phyloP scores from a whole-genome alignment of 495 filamentous ascomycete species.

The Rhypophila decipiens region DNA sequence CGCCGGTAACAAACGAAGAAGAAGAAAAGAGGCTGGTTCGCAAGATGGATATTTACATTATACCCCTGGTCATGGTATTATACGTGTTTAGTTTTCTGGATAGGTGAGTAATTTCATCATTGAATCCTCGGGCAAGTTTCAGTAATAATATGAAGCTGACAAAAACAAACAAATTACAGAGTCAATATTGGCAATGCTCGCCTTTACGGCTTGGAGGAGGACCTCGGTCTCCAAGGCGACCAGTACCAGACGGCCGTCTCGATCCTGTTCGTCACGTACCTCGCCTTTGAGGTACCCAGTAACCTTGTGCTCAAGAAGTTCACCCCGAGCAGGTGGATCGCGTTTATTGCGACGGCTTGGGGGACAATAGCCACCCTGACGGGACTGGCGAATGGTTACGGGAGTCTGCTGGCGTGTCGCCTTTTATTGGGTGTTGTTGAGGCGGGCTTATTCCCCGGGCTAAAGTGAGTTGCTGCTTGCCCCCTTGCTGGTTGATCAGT shows the following conservation, averaged over 20 bases:
- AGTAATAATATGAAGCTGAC: too few relatives aligned
- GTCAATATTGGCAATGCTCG: constrained; percentile 77
- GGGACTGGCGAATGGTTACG: constrained; percentile 57
- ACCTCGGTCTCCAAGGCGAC: constrained; percentile 53
- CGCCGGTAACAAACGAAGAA: background rate
- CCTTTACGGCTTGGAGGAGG: constrained; percentile 61
- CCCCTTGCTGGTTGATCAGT: background rate
- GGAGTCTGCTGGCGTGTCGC: constrained; percentile 41
- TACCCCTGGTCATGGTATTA: constrained; percentile 32
- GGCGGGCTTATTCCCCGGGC: constrained; percentile 65
- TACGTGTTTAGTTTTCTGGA: constrained; percentile 40
- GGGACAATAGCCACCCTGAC: constrained; percentile 65
- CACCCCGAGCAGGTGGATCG: constrained; percentile 61
- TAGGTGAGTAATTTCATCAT: constrained; percentile 4
- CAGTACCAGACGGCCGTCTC: constrained; percentile 67
- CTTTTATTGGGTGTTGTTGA: constrained; percentile 59
- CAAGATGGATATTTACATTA: constrained; percentile 31
- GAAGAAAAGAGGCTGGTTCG: constrained; percentile 29
- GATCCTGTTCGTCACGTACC: constrained; percentile 67
- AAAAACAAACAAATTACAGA: constrained; percentile 21
- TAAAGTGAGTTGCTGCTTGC: constrained; percentile 16
- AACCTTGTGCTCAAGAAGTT: constrained; percentile 61
- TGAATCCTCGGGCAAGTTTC: background rate
- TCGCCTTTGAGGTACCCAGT: constrained; percentile 55
- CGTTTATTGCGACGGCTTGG: constrained; percentile 59